Evolutionary conservation across 2,329 filamentous ascomycete species (phyloP), one percentile per base, ranked within the genome.

Genomic region (Graphium sp.): DNA sequence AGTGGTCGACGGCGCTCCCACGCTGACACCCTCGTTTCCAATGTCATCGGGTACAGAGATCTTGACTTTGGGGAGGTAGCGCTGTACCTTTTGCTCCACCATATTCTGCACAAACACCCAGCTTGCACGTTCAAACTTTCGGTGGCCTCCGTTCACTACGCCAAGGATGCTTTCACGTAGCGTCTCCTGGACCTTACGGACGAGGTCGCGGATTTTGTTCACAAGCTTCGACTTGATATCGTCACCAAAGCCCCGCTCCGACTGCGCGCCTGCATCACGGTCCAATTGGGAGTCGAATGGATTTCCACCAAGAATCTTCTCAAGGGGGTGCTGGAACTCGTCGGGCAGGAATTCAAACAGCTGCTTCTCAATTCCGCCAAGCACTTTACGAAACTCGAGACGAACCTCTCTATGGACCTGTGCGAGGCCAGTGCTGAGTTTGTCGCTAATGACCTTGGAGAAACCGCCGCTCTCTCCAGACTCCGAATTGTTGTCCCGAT

Each of bases 81-180:
- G 53, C 34, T 58, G 54, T 24, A 60, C 55, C 45, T 58, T 59
- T 24, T 47, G 38, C 43, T 60, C 53, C 12, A 60, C 55, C 32
- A 52, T 57, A 8, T 44, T 47, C 37, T 60, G 56, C 32, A 60
- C 56, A 36, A 58, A 58, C 6, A 56, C 39, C 56, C 56, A 60
- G 34, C 53, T 59, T 37, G 54, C 40, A 12, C 45, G 45, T 46
- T 60, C 56, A 30, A 60, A 56, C 43, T 55, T 58, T 41, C 56
- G 54, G 28, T 60, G 56, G 0, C 56, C 56, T 6, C 56, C 56
- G 31, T 57, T 60, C 13, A 60, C 56, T 1, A 59, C 45, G 0
- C 46, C 51, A 5, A 60, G 36, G 22, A 60, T 56, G 30, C 52
- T 50, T 42, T 56, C 50, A 2, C 56, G 54, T 11, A 60, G 39